These are phyloP conservation scores for Licmophora abbreviata DNA, from an alignment of 108 stramenopile species.

Conservation along the genomic window DNA sequence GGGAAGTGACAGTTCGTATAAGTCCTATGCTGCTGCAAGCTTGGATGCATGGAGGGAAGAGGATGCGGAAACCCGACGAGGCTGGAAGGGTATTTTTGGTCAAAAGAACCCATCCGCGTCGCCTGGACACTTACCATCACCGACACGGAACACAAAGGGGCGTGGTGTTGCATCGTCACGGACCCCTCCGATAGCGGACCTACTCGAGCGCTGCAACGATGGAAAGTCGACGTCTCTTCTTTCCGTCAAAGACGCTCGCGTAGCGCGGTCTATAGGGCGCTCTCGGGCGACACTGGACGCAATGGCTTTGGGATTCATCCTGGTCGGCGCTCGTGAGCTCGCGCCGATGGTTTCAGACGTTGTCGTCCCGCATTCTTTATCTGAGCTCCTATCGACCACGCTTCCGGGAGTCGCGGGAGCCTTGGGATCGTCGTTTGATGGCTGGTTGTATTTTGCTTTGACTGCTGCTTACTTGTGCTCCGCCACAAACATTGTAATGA, in stretches of 20 bases:
- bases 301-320: conserved; percentile 24
- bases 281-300: conserved; percentile 41
- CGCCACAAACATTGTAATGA: conserved; percentile 21
- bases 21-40: conserved; percentile 7
- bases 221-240: conserved; percentile 31
- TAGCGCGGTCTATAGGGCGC: conserved; percentile 33
- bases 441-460: conserved; percentile 60
- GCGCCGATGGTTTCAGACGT: background rate
- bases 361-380: background rate
- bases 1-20: background rate
- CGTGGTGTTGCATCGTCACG: background rate
- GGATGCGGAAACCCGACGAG: conserved; percentile 18
- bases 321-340: conserved; percentile 25
- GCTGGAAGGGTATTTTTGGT: conserved; percentile 6
- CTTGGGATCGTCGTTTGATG: conserved; percentile 16
- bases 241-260: conserved; percentile 5
- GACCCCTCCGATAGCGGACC: conserved; percentile 17
- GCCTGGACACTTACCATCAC: background rate
- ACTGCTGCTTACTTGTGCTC: conserved; percentile 33
- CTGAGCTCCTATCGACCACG: background rate
- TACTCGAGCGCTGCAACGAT: conserved; percentile 19
- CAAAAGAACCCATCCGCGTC: background rate
- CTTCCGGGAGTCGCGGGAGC: conserved; percentile 12
- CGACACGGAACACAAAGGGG: background rate
- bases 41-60: conserved; percentile 31